Evolutionary conservation across 2,329 filamentous ascomycete species (phyloP), one percentile per base, ranked within the genome.

Genomic region (Didymella glomerata): DNA sequence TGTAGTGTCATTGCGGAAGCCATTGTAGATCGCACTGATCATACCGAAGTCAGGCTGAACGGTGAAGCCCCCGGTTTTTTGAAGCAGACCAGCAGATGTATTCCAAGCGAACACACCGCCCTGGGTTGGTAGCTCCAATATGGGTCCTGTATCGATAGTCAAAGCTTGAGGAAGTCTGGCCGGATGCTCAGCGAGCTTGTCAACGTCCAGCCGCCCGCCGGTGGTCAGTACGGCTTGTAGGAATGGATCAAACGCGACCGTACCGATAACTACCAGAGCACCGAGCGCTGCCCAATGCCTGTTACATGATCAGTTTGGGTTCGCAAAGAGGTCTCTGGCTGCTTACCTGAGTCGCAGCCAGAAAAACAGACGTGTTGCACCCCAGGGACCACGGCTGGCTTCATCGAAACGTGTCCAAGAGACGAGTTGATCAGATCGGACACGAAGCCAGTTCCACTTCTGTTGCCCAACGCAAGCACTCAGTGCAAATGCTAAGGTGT

Each of bases 341-440:
- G 3, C 58, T 44, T 10, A 57, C 44, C 2, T 42, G 10, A 25
- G 20, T 22, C 55, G 41, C 2, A 65, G 38, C 57, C 62, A 60
- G 4, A 65, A 3, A 4, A 67, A 59, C 0, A 67, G 46, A 7
- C 54, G 48, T 6, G 48, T 49, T 9, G 49, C 53, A n/a, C 60
- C 64, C 60, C 52, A 61, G 7, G 62, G 60, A 1, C 64, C 58
- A 14, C 62, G 60, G 11, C 55, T 62, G 8, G 62, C 64, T 52
- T 62, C 62, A 28, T 67, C 64, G 16, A 67, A 65, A n/a, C 55
- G 49, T n/a, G 57, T 50, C n/a, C 62, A 65, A 1, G 52, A 50
- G 0, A 36, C 18, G 0, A 65, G 24, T 0, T 18, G 30, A 13
- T 59, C 64, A 20, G 60, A 25, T 4, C 41, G 58, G 16, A 41